Conservation (phyloP, 345 rosid species). For the Draba incana region DNA sequence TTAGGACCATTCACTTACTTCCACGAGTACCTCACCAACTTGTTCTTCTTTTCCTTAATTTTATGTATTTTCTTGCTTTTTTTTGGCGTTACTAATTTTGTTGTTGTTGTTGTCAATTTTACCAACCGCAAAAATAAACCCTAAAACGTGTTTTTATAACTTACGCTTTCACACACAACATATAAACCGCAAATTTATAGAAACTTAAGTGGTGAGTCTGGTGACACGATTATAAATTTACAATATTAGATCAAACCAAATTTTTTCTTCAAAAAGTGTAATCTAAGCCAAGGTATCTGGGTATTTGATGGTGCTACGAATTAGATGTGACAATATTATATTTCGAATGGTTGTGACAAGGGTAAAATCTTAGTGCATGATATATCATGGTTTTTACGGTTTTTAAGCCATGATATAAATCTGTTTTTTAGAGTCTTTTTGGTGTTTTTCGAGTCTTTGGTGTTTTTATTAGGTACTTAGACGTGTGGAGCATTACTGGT, state of each 20-base stretch:
- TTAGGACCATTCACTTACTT: conserved; percentile 29
- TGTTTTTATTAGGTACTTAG: too few species aligned
- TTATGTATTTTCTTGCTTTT: conserved; percentile 3
- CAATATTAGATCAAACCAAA: too few species aligned
- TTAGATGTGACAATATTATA: background rate
- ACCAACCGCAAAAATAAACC: too few species aligned
- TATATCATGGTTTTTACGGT: too few species aligned
- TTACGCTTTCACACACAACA: background rate
- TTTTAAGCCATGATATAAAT: too few species aligned
- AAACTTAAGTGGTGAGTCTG: too few species aligned
- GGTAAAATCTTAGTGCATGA: background rate
- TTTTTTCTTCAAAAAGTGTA: too few species aligned
- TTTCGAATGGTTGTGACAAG: background rate
- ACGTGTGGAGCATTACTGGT: too few species aligned
- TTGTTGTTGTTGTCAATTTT: too few species aligned
- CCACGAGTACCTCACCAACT: conserved; percentile 14
- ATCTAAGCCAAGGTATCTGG: background rate
- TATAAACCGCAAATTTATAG: background rate
- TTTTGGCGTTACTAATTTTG: conserved; percentile 1
- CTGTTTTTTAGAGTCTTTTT: too few species aligned
- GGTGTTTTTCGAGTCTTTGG: too few species aligned
- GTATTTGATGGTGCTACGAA: background rate
- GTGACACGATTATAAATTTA: too few species aligned
- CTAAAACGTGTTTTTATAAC: background rate
- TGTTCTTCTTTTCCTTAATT: conserved; percentile 23